These are phyloP conservation scores for Gossypium davidsonii DNA, from an alignment of 441 rosid species.

Conservation along the genomic window DNA sequence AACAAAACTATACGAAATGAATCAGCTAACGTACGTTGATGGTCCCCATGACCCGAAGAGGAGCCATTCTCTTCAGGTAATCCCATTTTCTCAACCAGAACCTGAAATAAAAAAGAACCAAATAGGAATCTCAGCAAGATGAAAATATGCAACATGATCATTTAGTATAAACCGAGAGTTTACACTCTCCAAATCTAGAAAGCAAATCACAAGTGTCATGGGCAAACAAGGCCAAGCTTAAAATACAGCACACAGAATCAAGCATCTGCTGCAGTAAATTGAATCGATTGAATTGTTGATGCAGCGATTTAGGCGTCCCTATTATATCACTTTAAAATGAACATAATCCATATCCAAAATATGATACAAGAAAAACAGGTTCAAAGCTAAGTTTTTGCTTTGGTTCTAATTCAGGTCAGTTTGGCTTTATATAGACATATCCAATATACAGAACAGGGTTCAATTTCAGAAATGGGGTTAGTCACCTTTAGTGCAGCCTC, in stretches of 20 bases:
- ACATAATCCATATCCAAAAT: not conserved
- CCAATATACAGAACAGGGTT: not conserved
- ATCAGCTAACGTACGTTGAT: conserved; percentile 39
- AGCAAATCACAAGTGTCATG: not conserved
- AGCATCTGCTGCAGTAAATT: too few species aligned
- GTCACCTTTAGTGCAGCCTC: conserved; percentile 93
- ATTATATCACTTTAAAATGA: too few species aligned
- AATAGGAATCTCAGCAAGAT: not conserved
- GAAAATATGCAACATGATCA: not conserved
- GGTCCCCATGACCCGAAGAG: conserved; percentile 29
- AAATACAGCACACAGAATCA: not conserved
- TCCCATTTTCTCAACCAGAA: conserved; percentile 91
- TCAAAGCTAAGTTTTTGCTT: not conserved
- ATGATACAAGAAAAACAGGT: not conserved
- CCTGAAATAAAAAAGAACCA: conserved; percentile 30
- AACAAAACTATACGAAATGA: not conserved
- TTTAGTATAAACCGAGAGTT: not conserved
- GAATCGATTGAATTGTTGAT: too few species aligned
- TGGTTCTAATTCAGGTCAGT: not conserved
- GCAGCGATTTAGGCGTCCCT: too few species aligned
- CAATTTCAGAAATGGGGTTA: not conserved
- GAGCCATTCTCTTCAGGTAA: conserved; percentile 47
- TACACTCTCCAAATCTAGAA: conserved; percentile 13
- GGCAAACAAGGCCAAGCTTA: conserved; percentile 24
- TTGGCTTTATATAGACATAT: not conserved